These are phyloP conservation scores for Irpex lacteus DNA, from an alignment of 1,284 basidiomycete species.

Conservation along the genomic window DNA sequence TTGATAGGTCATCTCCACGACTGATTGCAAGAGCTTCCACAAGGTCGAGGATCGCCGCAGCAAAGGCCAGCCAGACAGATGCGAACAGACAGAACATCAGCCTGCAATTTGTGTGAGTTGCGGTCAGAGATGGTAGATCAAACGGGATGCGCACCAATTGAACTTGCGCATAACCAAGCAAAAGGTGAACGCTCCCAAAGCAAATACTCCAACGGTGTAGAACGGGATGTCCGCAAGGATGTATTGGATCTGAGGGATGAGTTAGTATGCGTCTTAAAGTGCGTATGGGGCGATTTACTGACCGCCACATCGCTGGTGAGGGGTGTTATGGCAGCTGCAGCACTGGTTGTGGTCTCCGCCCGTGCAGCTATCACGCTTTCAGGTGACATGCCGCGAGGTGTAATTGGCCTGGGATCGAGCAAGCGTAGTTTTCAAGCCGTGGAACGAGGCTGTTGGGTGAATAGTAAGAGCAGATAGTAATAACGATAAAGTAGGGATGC, in stretches of 20 bases:
- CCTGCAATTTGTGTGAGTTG: slow-evolving; percentile 30
- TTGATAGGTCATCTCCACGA: slow-evolving; percentile 31
- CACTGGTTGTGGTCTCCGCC: slow-evolving; percentile 5
- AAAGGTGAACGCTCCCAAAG: slow-evolving; percentile 62
- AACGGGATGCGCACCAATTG: slow-evolving; percentile 44
- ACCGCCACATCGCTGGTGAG: slow-evolving; percentile 24
- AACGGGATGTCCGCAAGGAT: slow-evolving; percentile 68
- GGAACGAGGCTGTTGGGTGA: not conserved
- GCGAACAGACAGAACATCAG: slow-evolving; percentile 50
- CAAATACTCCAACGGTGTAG: slow-evolving; percentile 62
- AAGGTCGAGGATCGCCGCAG: slow-evolving; percentile 66
- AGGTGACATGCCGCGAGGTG: not conserved
- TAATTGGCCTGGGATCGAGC: not conserved
- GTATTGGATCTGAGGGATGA: slow-evolving; percentile 44
- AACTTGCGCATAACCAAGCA: slow-evolving; percentile 57
- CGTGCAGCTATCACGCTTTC: slow-evolving; percentile 2
- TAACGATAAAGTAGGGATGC: slow-evolving; percentile 24
- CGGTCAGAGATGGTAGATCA: slow-evolving; percentile 5
- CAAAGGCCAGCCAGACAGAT: slow-evolving; percentile 57
- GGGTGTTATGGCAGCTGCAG: slow-evolving; percentile 17
- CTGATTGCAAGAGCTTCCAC: slow-evolving; percentile 44
- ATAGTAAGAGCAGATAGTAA: slow-evolving; percentile 15
- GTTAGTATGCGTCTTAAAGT: not conserved
- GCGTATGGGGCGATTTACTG: slow-evolving; percentile 8
- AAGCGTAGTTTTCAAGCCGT: not conserved